A percentile compares a stretch with the other conserved stretches of the same genome.
These are phyloP conservation scores for Colletotrichum lini DNA, from an alignment of 2,329 filamentous ascomycete species.

Conservation along the genomic window DNA sequence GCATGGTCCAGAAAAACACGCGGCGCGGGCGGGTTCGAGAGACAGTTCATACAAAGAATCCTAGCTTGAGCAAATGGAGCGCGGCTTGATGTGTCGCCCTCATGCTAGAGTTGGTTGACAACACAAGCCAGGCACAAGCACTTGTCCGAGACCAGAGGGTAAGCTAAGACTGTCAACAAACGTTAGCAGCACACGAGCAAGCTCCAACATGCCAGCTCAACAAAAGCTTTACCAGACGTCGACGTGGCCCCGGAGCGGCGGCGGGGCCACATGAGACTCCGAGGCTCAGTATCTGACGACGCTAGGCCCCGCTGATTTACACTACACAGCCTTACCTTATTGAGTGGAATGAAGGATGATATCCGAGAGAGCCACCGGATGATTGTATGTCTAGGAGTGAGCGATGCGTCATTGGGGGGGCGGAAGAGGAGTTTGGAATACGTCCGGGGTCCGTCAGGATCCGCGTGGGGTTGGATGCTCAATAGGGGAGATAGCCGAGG, in stretches of 20 bases:
- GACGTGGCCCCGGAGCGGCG: slow-evolving; percentile 19
- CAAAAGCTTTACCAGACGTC: slow-evolving; percentile 29
- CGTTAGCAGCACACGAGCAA: background rate
- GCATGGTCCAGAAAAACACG: slow-evolving; percentile 21
- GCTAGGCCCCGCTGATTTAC: slow-evolving; percentile 33
- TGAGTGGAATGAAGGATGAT: slow-evolving; percentile 35
- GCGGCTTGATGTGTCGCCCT: background rate
- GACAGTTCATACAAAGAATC: slow-evolving; percentile 2
- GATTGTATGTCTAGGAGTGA: slow-evolving; percentile 12
- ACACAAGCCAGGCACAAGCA: background rate
- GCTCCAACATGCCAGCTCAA: slow-evolving; percentile 17
- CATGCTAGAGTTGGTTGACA: background rate
- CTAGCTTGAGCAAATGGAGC: background rate
- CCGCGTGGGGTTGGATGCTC: background rate
- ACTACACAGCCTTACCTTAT: slow-evolving; percentile 20
- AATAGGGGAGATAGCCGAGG: background rate
- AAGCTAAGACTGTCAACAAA: slow-evolving; percentile 20
- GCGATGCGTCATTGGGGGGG: slow-evolving; percentile 20
- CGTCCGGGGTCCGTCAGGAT: slow-evolving; percentile 16
- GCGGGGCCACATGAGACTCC: slow-evolving; percentile 20
- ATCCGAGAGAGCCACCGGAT: slow-evolving; percentile 1
- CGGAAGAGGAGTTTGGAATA: slow-evolving; percentile 22
- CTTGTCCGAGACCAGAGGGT: background rate
- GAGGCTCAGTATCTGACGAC: slow-evolving; percentile 22
- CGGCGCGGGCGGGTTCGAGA: slow-evolving; percentile 19